Conservation (phyloP, 768 basidiomycete genomes). For the Phaffia tasmanica region DNA sequence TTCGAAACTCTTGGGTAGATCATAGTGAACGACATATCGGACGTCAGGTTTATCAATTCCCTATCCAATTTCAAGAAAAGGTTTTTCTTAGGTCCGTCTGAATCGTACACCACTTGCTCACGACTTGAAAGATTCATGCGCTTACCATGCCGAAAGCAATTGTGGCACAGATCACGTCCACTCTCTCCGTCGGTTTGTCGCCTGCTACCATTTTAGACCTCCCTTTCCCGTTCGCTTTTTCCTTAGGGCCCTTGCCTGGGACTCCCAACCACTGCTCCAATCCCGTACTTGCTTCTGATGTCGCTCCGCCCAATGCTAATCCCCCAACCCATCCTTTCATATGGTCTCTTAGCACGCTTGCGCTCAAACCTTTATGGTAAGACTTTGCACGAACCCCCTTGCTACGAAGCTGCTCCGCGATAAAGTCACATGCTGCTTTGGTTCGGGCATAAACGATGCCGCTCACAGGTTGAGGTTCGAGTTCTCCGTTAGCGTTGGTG, state of each 20-base stretch:
- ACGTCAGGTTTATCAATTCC: conserved; percentile 77
- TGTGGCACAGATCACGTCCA: conserved; percentile 26
- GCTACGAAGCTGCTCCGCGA: conserved; percentile 53
- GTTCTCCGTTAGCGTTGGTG: conserved; percentile 47
- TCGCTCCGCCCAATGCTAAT: neutral
- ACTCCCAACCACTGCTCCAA: too few species aligned
- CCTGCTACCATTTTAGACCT: conserved; percentile 13
- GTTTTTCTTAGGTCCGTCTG: neutral
- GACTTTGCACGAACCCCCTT: conserved; percentile 58
- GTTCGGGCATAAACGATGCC: conserved; percentile 73
- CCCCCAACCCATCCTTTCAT: conserved; percentile 52
- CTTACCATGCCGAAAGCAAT: conserved; percentile 64
- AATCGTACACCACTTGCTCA: neutral
- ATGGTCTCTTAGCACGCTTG: conserved; percentile 45
- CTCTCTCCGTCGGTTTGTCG: conserved; percentile 21
- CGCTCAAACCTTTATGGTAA: conserved; percentile 64
- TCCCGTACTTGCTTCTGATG: neutral
- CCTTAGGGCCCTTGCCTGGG: too few species aligned
- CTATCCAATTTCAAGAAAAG: conserved; percentile 15
- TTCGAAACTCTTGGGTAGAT: conserved; percentile 73
- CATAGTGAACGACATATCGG: conserved; percentile 68
- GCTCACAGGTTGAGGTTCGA: conserved; percentile 45
- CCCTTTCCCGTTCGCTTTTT: too few species aligned
- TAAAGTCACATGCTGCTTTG: conserved; percentile 54
- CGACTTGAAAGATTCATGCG: neutral